phyloP scores from a whole-genome alignment of 179 eudicot species.

The Silene coronaria region DNA sequence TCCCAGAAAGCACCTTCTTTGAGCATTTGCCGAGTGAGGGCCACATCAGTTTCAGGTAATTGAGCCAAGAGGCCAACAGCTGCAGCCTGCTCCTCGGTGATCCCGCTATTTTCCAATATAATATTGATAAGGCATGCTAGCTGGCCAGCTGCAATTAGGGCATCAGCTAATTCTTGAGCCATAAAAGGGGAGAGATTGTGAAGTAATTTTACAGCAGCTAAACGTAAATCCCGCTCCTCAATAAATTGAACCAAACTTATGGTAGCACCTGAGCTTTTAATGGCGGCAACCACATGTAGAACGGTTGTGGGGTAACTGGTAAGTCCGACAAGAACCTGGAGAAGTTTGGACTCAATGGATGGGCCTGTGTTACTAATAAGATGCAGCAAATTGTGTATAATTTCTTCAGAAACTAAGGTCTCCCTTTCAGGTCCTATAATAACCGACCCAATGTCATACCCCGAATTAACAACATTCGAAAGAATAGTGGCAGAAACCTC shows the following conservation, averaged over 20 bases:
- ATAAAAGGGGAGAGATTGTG: conserved; percentile 72
- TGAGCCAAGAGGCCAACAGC: conserved; percentile 82
- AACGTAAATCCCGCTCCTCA: conserved; percentile 67
- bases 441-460: conserved; percentile 61
- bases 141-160: conserved; percentile 66
- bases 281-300: conserved; percentile 61
- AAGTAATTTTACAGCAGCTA: conserved; percentile 75
- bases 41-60: conserved; percentile 59
- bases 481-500: conserved; percentile 89
- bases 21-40: conserved; percentile 61
- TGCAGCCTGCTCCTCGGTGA: conserved; percentile 78
- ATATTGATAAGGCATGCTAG: conserved; percentile 59
- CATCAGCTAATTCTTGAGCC: conserved; percentile 78
- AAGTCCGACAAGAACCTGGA: conserved; percentile 86
- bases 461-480: conserved; percentile 67
- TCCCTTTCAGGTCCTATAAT: conserved; percentile 64
- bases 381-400: conserved; percentile 59
- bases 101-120: conserved; percentile 49
- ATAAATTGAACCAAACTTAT: conserved; percentile 81
- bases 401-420: conserved; percentile 75
- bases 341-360: conserved; percentile 79
- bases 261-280: conserved; percentile 79
- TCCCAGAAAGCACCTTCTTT: conserved; percentile 48
- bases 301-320: conserved; percentile 57
- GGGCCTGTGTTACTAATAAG: conserved; percentile 92